Percentiles rank a stretch among this genome's conserved stretches.
phyloP scores from a whole-genome alignment of 2,329 filamentous ascomycete genomes.

The Trichoderma semiorbis region DNA sequence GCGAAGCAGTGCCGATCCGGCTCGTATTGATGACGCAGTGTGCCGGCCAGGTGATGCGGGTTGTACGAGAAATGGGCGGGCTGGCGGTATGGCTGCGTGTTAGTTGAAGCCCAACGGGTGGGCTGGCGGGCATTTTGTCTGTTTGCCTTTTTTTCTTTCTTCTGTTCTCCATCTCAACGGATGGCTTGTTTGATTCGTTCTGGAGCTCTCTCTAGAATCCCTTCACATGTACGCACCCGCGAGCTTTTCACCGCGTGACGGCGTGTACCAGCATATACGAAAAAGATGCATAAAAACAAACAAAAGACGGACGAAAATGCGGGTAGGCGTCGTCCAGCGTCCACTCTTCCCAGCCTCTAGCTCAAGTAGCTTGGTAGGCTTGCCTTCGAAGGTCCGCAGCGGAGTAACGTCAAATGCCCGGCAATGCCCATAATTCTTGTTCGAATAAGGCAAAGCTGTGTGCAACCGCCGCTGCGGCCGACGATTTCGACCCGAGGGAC shows the following conservation, averaged over 20 bases:
- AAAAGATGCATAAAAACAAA: neutral
- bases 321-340: neutral
- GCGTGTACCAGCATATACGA: constrained; percentile 13
- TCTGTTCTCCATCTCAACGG: neutral
- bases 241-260: neutral
- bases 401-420: constrained; percentile 1
- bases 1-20: constrained; percentile 10
- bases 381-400: neutral
- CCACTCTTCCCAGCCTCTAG: neutral
- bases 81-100: neutral
- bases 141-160: neutral
- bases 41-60: constrained; percentile 11
- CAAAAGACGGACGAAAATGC: neutral
- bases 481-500: neutral
- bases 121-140: neutral
- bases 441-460: neutral
- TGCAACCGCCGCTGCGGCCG: constrained; percentile 12
- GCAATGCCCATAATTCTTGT: neutral
- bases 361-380: neutral
- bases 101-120: neutral
- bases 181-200: neutral
- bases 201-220: neutral
- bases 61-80: constrained; percentile 14
- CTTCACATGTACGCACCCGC: neutral
- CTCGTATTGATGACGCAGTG: constrained; percentile 19